A percentile compares a stretch with the other conserved stretches of the same genome.
Conservation (phyloP, 768 basidiomycete genomes). For the Piloderma croceum region DNA sequence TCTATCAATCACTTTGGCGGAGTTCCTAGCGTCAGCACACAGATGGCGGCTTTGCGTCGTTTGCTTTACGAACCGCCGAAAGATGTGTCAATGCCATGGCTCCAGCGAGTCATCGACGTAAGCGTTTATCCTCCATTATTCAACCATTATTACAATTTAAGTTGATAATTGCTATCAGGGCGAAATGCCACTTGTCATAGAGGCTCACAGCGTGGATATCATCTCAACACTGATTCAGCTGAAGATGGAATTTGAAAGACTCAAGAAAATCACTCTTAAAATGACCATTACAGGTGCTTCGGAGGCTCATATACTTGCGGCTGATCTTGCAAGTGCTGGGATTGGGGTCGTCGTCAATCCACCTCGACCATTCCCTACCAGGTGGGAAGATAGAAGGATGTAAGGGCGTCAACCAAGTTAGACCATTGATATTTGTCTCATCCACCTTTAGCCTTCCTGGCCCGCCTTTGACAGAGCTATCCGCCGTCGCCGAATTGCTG, state of each 20-base stretch:
- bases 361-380: constrained; percentile 58
- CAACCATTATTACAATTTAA: constrained; percentile 1
- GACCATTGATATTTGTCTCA: not conserved
- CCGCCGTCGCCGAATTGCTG: constrained; percentile 40
- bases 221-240: constrained; percentile 62
- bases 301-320: constrained; percentile 70
- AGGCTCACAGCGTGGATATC: constrained; percentile 59
- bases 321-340: constrained; percentile 59
- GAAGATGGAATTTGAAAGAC: constrained; percentile 54
- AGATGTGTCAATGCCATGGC: constrained; percentile 35
- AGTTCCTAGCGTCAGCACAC: constrained; percentile 55
- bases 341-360: constrained; percentile 69
- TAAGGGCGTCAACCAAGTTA: no score
- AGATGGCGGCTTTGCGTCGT: constrained; percentile 54
- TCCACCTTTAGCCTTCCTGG: constrained; percentile 35
- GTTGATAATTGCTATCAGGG: constrained; percentile 33
- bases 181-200: constrained; percentile 53
- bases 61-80: constrained; percentile 39
- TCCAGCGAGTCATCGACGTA: constrained; percentile 44
- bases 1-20: constrained; percentile 36
- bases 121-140: constrained; percentile 2
- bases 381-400: constrained; percentile 64
- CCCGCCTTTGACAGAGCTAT: constrained; percentile 43
- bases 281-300: constrained; percentile 52
- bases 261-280: constrained; percentile 35